Evolutionary conservation across 371 early-diverging fungal species (phyloP), one percentile per base, ranked within the genome.

Genomic region (Entomophthora muscae): DNA sequence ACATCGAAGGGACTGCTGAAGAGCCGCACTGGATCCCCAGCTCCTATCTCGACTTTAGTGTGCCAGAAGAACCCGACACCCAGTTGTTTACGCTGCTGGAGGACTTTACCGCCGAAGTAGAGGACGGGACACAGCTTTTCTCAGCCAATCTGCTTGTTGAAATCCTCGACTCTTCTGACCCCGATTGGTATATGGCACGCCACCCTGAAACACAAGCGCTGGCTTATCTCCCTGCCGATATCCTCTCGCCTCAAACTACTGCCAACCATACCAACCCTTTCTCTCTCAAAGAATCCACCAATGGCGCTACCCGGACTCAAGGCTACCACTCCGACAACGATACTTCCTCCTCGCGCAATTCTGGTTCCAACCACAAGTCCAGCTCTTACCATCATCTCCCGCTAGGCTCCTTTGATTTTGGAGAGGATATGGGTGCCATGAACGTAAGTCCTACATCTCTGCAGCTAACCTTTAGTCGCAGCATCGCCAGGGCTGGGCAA

Each of bases 211-310:
- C n/a, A 28, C 10, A 51, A 22, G 75, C 73, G 51, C 64, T 76
- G 24, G 68, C 79, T 17, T 71, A 66, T 61, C 71, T 85, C 30
- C 70, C 66, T 30, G 66, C 67, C 52, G 72, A 58, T 22, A 12
- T 28, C 21, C 31, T 58, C 21, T 3, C 22, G 13, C 42, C 42
- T 17, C 42, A 17, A 42, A 17, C 42, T 17, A 17, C 42, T 10
- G 42, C 42, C 17, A 17, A 17, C 42, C 42, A 42, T 5, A 42
- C 42, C 42, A 42, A 42, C 42, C 42, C 42, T 17, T 42, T 23
- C 10, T 3, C 31, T 12, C 31, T 21, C 3, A 27, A 17, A 12
- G 30, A 30, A 10, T 27, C 26, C 24, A 58, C 28, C 59, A 17
- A 58, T 31, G 28, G 21, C 31, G n/a, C n/a, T n/a, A n/a, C 31